Evolutionary conservation across 495 filamentous ascomycete species (phyloP).

Genomic region (Aspergillus mulundensis): DNA sequence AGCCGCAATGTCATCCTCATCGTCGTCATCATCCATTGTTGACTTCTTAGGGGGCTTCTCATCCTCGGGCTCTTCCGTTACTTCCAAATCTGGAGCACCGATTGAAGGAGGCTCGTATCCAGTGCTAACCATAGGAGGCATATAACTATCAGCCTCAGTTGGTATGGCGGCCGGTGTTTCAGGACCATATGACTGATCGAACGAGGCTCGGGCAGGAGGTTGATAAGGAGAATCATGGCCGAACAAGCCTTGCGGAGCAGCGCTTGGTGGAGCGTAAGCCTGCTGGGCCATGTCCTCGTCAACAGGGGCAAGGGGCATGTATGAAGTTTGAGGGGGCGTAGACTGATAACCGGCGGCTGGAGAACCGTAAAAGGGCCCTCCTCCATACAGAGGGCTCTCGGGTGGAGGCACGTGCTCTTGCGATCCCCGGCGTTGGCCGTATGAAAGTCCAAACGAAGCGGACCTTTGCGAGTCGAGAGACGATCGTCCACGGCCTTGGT

Average conservation of each 20-base stretch:
- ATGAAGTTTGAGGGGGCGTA: slow-evolving; percentile 47
- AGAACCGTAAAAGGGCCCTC: slow-evolving; percentile 31
- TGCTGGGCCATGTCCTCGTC: slow-evolving; percentile 38
- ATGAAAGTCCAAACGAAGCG: slow-evolving; percentile 26
- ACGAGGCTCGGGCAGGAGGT: slow-evolving; percentile 16
- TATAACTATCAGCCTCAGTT: slow-evolving; percentile 19
- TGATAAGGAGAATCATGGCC: slow-evolving; percentile 25
- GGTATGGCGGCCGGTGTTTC: background rate
- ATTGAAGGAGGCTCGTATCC: slow-evolving; percentile 38
- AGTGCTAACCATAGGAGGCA: slow-evolving; percentile 21
- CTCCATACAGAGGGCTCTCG: slow-evolving; percentile 32
- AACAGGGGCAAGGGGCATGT: slow-evolving; percentile 45
- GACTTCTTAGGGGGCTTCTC: slow-evolving; percentile 68
- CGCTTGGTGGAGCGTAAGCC: slow-evolving; percentile 19
- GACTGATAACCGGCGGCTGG: slow-evolving; percentile 41
- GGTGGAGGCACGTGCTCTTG: slow-evolving; percentile 36
- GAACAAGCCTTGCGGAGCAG: slow-evolving; percentile 18
- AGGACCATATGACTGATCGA: slow-evolving; percentile 17
- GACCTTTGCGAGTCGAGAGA: slow-evolving; percentile 48
- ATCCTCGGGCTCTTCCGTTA: slow-evolving; percentile 34
- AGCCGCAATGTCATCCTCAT: slow-evolving; percentile 40
- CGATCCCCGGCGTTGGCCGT: slow-evolving; percentile 38
- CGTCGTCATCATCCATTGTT: slow-evolving; percentile 71
- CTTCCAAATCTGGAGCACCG: slow-evolving; percentile 28
- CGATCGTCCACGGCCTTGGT: slow-evolving; percentile 41